phyloP scores from a whole-genome alignment of 371 early-diverging fungal genomes.

The Cokeromyces recurvatus region DNA sequence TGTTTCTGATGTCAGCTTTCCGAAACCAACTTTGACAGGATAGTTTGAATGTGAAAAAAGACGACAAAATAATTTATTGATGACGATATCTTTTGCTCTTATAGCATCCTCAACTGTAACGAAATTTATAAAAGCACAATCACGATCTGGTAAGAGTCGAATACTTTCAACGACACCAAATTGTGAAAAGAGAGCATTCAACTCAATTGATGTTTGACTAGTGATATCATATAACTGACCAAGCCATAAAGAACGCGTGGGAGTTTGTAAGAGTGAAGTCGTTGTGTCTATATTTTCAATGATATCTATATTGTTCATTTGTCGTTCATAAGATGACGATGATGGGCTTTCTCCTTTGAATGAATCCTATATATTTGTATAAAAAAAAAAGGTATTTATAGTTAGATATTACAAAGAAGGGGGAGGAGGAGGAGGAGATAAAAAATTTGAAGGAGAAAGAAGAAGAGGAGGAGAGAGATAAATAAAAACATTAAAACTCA shows the following conservation, averaged over 20 bases:
- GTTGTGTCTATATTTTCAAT: no score
- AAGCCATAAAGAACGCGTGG: conserved; percentile 76
- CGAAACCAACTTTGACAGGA: conserved; percentile 83
- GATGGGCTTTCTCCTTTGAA: no score
- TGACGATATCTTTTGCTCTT: conserved; percentile 73
- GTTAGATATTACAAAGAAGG: no score
- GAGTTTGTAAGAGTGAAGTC: no score
- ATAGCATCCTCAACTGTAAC: conserved; percentile 60
- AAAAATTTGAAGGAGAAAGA: no score
- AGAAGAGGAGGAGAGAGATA: not conserved
- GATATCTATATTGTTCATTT: not conserved
- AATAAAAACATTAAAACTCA: not conserved
- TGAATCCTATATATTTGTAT: no score
- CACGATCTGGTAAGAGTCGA: conserved; percentile 77
- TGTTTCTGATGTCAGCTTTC: conserved; percentile 52
- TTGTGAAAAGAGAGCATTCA: conserved; percentile 73
- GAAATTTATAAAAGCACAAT: conserved; percentile 48
- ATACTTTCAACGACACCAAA: conserved; percentile 91
- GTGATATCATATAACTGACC: conserved; percentile 78
- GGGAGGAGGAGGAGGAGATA: no score
- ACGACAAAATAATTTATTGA: conserved; percentile 55
- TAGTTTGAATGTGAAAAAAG: conserved; percentile 43
- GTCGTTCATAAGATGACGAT: no score
- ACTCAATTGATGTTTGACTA: conserved; percentile 66
- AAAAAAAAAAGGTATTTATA: no score